Evolutionary conservation across 2,329 filamentous ascomycete species (phyloP).

Genomic region (Colletotrichum costaricense): DNA sequence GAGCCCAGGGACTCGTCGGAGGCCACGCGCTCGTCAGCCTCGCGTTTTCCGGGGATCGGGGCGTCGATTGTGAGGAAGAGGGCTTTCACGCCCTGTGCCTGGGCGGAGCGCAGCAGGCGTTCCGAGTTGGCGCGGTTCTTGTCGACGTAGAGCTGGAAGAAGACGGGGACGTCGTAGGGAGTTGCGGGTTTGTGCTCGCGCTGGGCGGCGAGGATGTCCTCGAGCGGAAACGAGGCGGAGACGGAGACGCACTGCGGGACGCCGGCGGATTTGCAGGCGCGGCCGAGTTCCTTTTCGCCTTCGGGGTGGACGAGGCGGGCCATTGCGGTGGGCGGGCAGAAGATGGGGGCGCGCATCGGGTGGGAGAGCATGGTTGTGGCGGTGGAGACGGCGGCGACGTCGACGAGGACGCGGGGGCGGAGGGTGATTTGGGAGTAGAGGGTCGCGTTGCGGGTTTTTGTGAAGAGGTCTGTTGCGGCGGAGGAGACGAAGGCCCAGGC

Average conservation of each 20-base stretch:
- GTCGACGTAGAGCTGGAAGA: constrained; percentile 74
- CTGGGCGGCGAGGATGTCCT: constrained; percentile 55
- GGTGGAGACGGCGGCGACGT: constrained; percentile 64
- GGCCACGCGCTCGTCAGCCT: constrained; percentile 57
- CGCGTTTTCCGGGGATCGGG: constrained; percentile 66
- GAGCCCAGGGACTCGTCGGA: constrained; percentile 59
- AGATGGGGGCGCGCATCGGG: constrained; percentile 66
- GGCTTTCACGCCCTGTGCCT: constrained; percentile 58
- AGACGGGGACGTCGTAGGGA: constrained; percentile 49
- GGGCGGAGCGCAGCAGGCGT: constrained; percentile 58
- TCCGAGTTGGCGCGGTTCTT: constrained; percentile 64
- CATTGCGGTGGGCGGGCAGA: constrained; percentile 74
- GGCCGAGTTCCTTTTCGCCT: constrained; percentile 59
- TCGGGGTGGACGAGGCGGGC: constrained; percentile 71
- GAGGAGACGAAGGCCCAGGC: constrained; percentile 79
- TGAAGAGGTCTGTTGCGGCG: constrained; percentile 70
- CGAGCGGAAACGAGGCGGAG: constrained; percentile 68
- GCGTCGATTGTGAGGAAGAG: constrained; percentile 70
- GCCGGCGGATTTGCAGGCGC: constrained; percentile 47
- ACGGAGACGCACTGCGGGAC: constrained; percentile 72
- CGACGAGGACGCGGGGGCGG: constrained; percentile 66
- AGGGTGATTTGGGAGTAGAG: constrained; percentile 68
- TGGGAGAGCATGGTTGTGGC: constrained; percentile 66
- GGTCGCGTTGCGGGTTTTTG: constrained; percentile 65
- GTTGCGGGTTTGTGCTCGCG: background rate